Evolutionary conservation across 2,329 filamentous ascomycete genomes (phyloP).

Genomic region (Gyromitra esculenta): DNA sequence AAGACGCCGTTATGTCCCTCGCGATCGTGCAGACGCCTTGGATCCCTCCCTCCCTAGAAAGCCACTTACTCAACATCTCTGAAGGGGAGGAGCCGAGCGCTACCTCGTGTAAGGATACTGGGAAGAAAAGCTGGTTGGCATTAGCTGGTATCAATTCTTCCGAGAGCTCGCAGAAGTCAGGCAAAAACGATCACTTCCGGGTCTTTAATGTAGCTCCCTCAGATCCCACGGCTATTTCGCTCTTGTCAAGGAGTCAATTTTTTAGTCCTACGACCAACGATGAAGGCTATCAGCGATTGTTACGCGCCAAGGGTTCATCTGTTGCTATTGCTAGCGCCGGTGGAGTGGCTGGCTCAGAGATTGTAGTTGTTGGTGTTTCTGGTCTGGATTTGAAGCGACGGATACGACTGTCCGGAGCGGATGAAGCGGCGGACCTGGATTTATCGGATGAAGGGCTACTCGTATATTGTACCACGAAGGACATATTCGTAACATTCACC

Average conservation of each 20-base stretch:
- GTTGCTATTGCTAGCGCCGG: conserved; percentile 52
- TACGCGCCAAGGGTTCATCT: conserved; percentile 43
- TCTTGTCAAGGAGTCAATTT: conserved; percentile 41
- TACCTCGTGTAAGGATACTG: not conserved
- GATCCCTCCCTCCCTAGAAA: not conserved
- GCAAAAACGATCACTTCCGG: conserved; percentile 57
- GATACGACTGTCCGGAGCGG: conserved; percentile 45
- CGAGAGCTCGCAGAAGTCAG: conserved; percentile 42
- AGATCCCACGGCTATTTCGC: conserved; percentile 25
- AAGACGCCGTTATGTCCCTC: conserved; percentile 58
- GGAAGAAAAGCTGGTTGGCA: conserved; percentile 23
- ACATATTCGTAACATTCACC: conserved; percentile 52
- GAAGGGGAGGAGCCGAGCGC: conserved; percentile 24
- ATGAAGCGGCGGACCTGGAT: conserved; percentile 56
- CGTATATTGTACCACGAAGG: conserved; percentile 51
- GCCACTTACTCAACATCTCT: conserved; percentile 4
- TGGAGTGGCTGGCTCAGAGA: conserved; percentile 46
- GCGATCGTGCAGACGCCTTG: conserved; percentile 40
- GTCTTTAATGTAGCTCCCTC: conserved; percentile 51
- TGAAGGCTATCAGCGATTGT: conserved; percentile 54
- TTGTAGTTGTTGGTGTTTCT: conserved; percentile 52
- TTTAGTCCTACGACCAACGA: conserved; percentile 45
- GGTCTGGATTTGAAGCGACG: conserved; percentile 50
- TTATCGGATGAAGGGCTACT: conserved; percentile 49
- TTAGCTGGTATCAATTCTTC: conserved; percentile 57